Evolutionary conservation across 306 rosid genomes (phyloP).

Genomic region (Glycine soja): DNA sequence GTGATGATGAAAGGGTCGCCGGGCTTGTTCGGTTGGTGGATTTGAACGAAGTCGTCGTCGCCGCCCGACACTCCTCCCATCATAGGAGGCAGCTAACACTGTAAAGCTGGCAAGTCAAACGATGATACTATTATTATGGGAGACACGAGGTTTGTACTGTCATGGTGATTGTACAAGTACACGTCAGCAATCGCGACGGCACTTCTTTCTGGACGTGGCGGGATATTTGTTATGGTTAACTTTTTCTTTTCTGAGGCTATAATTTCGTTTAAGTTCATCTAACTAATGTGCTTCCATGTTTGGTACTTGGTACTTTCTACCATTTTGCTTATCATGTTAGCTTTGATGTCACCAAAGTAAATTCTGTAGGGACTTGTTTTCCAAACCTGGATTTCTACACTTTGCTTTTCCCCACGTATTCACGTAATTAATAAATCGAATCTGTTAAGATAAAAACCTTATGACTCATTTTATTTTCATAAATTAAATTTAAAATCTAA

Average conservation of each 20-base stretch:
- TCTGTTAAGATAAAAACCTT: too few species aligned
- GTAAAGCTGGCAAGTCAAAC: not conserved
- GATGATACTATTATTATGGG: not conserved
- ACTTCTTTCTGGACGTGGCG: conserved; percentile 37
- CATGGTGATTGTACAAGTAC: conserved; percentile 24
- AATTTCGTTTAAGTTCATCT: not conserved
- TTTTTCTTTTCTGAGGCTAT: not conserved
- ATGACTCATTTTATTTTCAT: too few species aligned
- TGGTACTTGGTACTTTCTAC: too few species aligned
- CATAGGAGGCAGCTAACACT: conserved; percentile 2
- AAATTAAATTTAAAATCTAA: too few species aligned
- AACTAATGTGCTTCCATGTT: not conserved
- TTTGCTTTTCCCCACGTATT: too few species aligned
- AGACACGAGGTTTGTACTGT: not conserved
- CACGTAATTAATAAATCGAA: too few species aligned
- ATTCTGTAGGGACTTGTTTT: too few species aligned
- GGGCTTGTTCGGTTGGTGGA: conserved; percentile 50
- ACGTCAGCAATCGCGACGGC: conserved; percentile 43
- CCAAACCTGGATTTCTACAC: too few species aligned
- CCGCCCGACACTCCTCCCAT: conserved; percentile 57
- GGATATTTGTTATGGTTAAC: not conserved
- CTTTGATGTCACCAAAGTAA: not conserved
- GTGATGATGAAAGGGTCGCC: conserved; percentile 67
- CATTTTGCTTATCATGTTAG: too few species aligned
- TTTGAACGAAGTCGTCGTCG: conserved; percentile 73